Conservation (phyloP, 1,284 basidiomycete genomes). For the Sanguinoderma infundibulare region DNA sequence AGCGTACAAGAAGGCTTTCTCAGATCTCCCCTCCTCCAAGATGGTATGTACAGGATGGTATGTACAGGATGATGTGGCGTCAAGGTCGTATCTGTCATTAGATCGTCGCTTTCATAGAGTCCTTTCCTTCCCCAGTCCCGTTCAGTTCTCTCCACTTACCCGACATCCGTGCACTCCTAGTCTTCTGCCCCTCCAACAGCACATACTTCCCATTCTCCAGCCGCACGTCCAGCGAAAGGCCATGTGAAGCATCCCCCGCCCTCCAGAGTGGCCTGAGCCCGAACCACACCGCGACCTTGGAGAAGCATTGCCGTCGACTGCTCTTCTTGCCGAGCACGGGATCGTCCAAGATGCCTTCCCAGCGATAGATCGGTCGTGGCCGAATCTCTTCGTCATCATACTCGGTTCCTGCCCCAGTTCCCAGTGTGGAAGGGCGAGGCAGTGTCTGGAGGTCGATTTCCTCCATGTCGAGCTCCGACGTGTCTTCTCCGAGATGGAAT, state of each 20-base stretch:
- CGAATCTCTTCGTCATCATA: conserved; percentile 67
- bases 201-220: conserved; percentile 63
- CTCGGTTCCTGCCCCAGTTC: conserved; percentile 76
- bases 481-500: conserved; percentile 60
- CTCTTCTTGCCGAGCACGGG: conserved; percentile 43
- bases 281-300: conserved; percentile 68
- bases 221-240: conserved; percentile 61
- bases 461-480: conserved; percentile 61
- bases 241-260: conserved; percentile 50
- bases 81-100: conserved; percentile 18
- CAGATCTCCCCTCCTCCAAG: too few species aligned
- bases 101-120: conserved; percentile 8
- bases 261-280: conserved; percentile 68
- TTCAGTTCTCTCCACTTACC: not conserved
- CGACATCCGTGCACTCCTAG: not conserved
- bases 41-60: not conserved
- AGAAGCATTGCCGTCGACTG: conserved; percentile 45
- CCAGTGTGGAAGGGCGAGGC: conserved; percentile 54
- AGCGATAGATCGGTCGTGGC: conserved; percentile 64
- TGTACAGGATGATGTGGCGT: conserved; percentile 1
- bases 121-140: conserved; percentile 5
- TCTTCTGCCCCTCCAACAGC: conserved; percentile 35
- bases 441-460: conserved; percentile 60
- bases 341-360: conserved; percentile 74
- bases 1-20: not conserved